A percentile compares a stretch with the other conserved stretches of the same genome.
Evolutionary conservation across 371 early-diverging fungal species (phyloP).

Genomic region (Lichtheimia corymbifera): DNA sequence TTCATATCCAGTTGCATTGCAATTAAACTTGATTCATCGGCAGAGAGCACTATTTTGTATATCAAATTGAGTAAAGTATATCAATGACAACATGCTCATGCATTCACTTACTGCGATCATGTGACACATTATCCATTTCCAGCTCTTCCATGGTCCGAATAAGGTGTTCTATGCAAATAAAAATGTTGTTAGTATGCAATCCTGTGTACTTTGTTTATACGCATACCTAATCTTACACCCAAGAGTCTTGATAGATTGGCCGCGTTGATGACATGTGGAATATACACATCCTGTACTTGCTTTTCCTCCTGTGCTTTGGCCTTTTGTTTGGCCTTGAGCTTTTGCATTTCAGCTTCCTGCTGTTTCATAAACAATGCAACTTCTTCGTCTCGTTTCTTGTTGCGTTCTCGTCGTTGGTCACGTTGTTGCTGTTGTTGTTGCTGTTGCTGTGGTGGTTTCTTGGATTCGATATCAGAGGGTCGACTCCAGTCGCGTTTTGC

Average conservation of each 20-base stretch:
- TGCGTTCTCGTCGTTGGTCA: constrained; percentile 31
- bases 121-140: constrained; percentile 77
- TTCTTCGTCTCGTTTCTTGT: constrained; percentile 34
- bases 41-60: constrained; percentile 60
- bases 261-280: constrained; percentile 85
- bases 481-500: constrained; percentile 23
- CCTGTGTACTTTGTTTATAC: neutral
- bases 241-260: constrained; percentile 79
- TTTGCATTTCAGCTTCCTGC: constrained; percentile 27
- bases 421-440: constrained; percentile 12
- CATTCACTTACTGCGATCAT: constrained; percentile 56
- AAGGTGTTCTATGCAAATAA: constrained; percentile 50
- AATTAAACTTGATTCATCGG: constrained; percentile 85
- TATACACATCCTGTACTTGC: constrained; percentile 64
- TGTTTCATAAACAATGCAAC: constrained; percentile 21
- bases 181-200: neutral
- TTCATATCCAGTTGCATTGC: constrained; percentile 85
- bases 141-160: constrained; percentile 68
- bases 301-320: constrained; percentile 22
- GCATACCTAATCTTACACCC: constrained; percentile 67
- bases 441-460: constrained; percentile 19
- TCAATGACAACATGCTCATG: neutral
- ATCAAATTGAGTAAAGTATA: neutral
- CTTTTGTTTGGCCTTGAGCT: constrained; percentile 32
- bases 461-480: constrained; percentile 29